Base-by-base conservation (phyloP, 73 alveolate species). In the Uronychia setigera region DNA sequence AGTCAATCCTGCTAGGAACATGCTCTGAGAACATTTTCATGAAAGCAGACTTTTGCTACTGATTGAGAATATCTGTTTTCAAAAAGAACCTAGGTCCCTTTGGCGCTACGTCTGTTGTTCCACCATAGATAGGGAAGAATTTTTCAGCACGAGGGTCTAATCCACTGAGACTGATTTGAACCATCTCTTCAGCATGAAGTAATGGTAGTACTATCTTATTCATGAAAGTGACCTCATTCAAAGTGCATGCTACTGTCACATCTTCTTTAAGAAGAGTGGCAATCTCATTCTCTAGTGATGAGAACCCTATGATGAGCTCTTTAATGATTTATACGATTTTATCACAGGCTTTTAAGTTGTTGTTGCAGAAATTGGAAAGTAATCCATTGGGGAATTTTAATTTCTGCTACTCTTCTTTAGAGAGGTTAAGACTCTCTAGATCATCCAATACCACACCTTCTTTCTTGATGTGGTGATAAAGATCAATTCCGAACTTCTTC, bases 121-220 rank as follows among this genome's bases (percentile, higher is more conserved):
- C 33, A 11, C 35, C 30, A 67, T 67, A 67, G 5, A 67, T 67
- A 26, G 79, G 79, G 33, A 27, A 29, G 30, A 67, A 67, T 11
- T 26, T 67, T 11, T 67, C 33, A 14, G 25, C 19, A 5, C 19
- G 5, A 46, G 67, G 67, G 67, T 46, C 67, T 5, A 46, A 46
- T 5, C 79, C 33, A 11, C 46, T 58, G 0, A 83, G 27, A 25
- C 80, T 31, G 26, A 88, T 35, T 30, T 81, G 86, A 5, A 58
- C 81, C 13, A 35, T 75, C 34, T 88, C 86, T 46, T 88, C 94
- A 31, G 88, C 75, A n/a, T 88, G 89, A 1, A 88, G 78, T 30
- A 85, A 29, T 32, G 95, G 95, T 27, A 85, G 87, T 1, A 80
- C 81, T 0, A 83, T 80, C 32, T 77, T 60, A 46, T 75, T 85